Conservation (phyloP, 352 stramenopile genomes). For the Aphanomyces stellatus region DNA sequence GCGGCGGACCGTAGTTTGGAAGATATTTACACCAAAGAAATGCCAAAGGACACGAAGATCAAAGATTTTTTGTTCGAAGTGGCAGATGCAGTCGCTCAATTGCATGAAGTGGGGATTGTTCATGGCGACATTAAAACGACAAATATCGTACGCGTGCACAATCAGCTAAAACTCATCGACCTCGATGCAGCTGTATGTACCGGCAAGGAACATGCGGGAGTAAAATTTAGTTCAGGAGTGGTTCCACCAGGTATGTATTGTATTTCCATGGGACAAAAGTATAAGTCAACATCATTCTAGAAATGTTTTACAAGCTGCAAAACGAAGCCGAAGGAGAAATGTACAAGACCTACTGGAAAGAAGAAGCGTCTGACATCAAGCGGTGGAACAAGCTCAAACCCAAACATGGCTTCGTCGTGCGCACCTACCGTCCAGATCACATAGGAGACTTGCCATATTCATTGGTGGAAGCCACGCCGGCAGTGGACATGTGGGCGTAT, state of each 20-base stretch:
- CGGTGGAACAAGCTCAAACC: background rate
- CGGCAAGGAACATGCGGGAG: background rate
- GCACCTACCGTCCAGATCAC: background rate
- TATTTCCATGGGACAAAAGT: background rate
- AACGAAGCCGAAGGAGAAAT: slow-evolving; percentile 62
- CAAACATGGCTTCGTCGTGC: background rate
- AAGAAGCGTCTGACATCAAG: slow-evolving; percentile 32
- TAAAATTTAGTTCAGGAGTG: slow-evolving; percentile 20
- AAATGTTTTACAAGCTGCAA: slow-evolving; percentile 29
- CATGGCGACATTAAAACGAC: slow-evolving; percentile 23
- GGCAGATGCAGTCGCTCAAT: background rate
- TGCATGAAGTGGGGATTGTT: background rate
- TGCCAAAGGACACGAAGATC: background rate
- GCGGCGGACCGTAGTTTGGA: background rate
- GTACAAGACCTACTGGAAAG: slow-evolving; percentile 76
- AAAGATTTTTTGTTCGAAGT: background rate
- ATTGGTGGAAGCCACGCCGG: background rate
- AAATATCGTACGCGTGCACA: slow-evolving; percentile 22
- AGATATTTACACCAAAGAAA: background rate
- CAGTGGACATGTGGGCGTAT: background rate
- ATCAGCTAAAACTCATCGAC: slow-evolving; percentile 23
- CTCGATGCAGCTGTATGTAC: slow-evolving; percentile 10
- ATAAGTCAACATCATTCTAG: no score
- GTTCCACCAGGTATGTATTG: slow-evolving; percentile 6
- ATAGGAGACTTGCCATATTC: background rate